phyloP scores from a whole-genome alignment of 129 eudicot species.

The Rutidosis leptorrhynchoides region DNA sequence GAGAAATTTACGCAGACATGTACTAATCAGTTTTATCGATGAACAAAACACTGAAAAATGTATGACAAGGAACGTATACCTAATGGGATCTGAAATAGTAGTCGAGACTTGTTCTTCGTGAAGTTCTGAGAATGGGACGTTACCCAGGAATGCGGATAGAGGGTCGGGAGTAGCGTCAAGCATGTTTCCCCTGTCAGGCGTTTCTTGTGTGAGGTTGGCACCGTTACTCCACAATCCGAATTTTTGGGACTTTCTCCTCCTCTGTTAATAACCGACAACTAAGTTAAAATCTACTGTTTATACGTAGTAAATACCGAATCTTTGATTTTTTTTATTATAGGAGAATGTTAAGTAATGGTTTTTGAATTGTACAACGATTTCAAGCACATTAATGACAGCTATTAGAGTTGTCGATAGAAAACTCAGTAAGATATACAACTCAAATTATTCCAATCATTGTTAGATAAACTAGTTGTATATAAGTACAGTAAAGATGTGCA shows the following conservation, averaged over 20 bases:
- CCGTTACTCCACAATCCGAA: conserved; percentile 57
- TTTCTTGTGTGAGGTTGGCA: conserved; percentile 38
- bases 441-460: neutral
- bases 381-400: too few relatives aligned
- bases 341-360: too few relatives aligned
- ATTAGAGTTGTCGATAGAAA: too few relatives aligned
- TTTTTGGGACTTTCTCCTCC: conserved; percentile 60
- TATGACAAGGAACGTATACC: conserved; percentile 32
- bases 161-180: conserved; percentile 66
- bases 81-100: conserved; percentile 35
- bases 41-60: neutral
- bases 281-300: neutral
- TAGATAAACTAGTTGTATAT: neutral
- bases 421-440: neutral
- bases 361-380: too few relatives aligned
- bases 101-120: conserved; percentile 34
- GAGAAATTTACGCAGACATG: conserved; percentile 7
- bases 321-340: too few relatives aligned
- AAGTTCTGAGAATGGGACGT: conserved; percentile 36
- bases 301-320: too few relatives aligned
- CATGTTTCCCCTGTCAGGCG: conserved; percentile 24
- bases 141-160: conserved; percentile 58
- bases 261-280: conserved; percentile 35
- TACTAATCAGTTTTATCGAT: neutral
- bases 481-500: neutral